Evolutionary conservation across 2,329 filamentous ascomycete genomes (phyloP), one percentile per base, ranked within the genome.

Genomic region (Colletotrichum somersetense): DNA sequence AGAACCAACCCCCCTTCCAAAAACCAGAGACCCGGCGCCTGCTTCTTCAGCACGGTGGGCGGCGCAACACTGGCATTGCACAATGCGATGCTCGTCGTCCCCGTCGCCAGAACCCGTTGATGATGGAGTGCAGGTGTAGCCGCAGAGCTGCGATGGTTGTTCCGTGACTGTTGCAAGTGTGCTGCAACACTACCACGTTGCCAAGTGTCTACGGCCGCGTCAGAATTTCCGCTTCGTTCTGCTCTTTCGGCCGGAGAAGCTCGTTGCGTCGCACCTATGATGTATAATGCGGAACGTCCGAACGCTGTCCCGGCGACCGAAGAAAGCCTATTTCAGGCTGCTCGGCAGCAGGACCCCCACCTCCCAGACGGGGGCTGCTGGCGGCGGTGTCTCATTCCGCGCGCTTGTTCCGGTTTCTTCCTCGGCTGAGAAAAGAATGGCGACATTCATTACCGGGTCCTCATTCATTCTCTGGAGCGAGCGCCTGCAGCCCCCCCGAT

Each of bases 271-370:
- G 55, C 66, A 65, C 50, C 58, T 53, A 4, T 26, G 40, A 64
- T 69, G 61, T 53, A 4, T 26, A 33, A 64, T 69, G 61, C 55
- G 59, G 66, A 38, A 64, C 53, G 48, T 72, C 59, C 56, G 66
- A 65, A 69, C 59, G 44, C 46, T 70, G 12, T 12, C 61, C 69
- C 66, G 59, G 70, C 44, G 66, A 69, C 70, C 70, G 66, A 69
- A n/a, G 38, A 69, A 72, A 59, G 70, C 59, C 55, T 63, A 62
- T 58, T 68, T 40, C 56, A 52, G 52, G 40, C 18, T 26, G 53
- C 20, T 68, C 58, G 58, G 69, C 44, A 68, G 58, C 44, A 46
- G 44, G 59, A 55, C 16, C 35, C 26, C 8, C 35, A n/a, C 20
- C 53, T 12, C 35, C 35, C 11, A 53, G 52, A 40, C 52, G 48